Evolutionary conservation across 2,329 filamentous ascomycete genomes (phyloP).

Genomic region (Botryotinia convoluta): DNA sequence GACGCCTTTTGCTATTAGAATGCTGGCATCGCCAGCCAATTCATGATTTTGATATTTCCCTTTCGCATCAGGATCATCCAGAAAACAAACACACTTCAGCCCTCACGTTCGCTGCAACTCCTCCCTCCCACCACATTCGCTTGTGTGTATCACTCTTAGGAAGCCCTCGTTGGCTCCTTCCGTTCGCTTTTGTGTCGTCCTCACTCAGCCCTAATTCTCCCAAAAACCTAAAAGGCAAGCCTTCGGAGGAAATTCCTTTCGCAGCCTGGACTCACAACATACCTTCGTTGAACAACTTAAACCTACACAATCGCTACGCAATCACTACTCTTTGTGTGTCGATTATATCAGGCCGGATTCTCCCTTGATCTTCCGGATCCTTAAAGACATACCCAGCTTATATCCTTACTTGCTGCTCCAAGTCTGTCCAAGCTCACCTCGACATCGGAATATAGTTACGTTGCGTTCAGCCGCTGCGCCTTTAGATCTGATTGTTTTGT

Average conservation of each 20-base stretch:
- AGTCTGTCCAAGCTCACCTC: conserved; percentile 17
- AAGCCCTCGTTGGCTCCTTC: conserved; percentile 74
- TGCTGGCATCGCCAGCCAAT: conserved; percentile 32
- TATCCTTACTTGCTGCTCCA: conserved; percentile 31
- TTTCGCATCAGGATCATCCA: conserved; percentile 19
- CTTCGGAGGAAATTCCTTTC: conserved; percentile 32
- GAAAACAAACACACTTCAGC: conserved; percentile 13
- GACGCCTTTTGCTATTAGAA: conserved; percentile 34
- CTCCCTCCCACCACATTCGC: conserved; percentile 35
- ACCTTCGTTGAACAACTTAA: conserved; percentile 23
- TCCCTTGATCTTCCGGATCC: conserved; percentile 6
- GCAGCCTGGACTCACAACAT: conserved; percentile 25
- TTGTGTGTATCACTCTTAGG: conserved; percentile 44
- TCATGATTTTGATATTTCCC: conserved; percentile 19
- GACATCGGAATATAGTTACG: conserved; percentile 31
- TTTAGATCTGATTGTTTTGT: conserved; percentile 26
- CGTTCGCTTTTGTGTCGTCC: conserved; percentile 58
- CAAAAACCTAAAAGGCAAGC: conserved; percentile 29
- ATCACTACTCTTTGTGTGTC: conserved; percentile 18
- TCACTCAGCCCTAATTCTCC: conserved; percentile 32
- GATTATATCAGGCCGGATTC: conserved; percentile 21
- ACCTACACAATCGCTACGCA: conserved; percentile 18
- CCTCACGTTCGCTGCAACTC: conserved; percentile 23
- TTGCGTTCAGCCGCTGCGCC: conserved; percentile 35
- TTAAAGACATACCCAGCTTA: conserved; percentile 21